These are phyloP conservation scores for Margaritispora aquatica DNA, from an alignment of 495 filamentous ascomycete genomes.

Conservation along the genomic window DNA sequence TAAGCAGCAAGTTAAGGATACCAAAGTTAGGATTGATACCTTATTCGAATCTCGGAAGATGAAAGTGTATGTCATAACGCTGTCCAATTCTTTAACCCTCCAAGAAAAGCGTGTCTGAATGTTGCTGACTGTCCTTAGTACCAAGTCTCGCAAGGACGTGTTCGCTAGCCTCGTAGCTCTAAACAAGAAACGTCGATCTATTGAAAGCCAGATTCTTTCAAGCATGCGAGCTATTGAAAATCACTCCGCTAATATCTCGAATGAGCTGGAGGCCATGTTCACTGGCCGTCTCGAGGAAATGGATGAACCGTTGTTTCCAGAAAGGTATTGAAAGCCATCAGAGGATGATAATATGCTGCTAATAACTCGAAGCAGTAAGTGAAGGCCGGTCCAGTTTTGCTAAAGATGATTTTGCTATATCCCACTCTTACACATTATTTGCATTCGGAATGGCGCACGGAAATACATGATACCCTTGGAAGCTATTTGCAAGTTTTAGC, in stretches of 20 bases:
- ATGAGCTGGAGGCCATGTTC: slow-evolving; percentile 16
- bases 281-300: slow-evolving; percentile 20
- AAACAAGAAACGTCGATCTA: slow-evolving; percentile 14
- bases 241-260: slow-evolving; percentile 16
- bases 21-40: slow-evolving; percentile 16
- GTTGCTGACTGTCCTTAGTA: slow-evolving; percentile 5
- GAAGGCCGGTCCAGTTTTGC: background rate
- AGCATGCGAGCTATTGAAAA: slow-evolving; percentile 20
- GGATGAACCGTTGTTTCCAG: background rate
- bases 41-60: slow-evolving; percentile 11
- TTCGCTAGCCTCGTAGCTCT: slow-evolving; percentile 17
- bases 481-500: background rate
- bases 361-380: background rate
- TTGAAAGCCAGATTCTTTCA: slow-evolving; percentile 18
- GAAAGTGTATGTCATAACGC: slow-evolving; percentile 15
- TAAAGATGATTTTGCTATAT: background rate
- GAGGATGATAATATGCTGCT: too few species aligned
- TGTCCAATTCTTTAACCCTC: background rate
- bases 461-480: background rate
- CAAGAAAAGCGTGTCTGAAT: background rate
- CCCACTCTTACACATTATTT: background rate
- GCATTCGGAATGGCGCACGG: background rate
- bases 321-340: too few species aligned
- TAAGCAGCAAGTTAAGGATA: slow-evolving; percentile 18
- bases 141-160: slow-evolving; percentile 10